Base-by-base conservation (phyloP, 2,329 filamentous ascomycete genomes). In the Colletotrichum siamense region DNA sequence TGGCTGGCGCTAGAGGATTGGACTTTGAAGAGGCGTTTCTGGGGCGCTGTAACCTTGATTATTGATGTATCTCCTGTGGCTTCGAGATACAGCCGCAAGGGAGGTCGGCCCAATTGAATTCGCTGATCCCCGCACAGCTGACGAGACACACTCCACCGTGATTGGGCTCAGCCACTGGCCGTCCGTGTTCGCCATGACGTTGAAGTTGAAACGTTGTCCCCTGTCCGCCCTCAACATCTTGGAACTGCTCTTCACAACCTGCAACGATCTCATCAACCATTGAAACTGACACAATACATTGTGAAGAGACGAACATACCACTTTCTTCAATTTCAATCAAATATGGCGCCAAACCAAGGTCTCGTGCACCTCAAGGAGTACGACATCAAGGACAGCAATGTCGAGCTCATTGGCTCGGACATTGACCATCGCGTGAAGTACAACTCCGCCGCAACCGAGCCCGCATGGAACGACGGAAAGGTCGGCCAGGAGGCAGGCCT, bases 351-450 rank as follows among this genome's bases (percentile, higher is more conserved):
- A 7, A 86, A 91, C 80, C 84, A 91, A 81, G 92, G 92, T 59
- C 86, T 94, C 55, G 89, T 93, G 10, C 92, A 94, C 80, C 86
- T 84, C 30, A 91, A 91, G 80, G 88, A 93, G 81, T 93, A 94
- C 81, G 91, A 94, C 82, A 90, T 94, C 85, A 90, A 92, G 79
- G 91, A 94, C 82, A 92, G 90, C 85, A 94, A 94, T 80, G 91
- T 94, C 72, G 91, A 92, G 83, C 87, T 94, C 71, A 91, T 94
- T 74, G 91, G 91, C 73, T 89, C 88, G 70, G 88, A 91, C 77
- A 88, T 94, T 77, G 93, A 94, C 84, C 92, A 94, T 84, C 88
- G 89, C 76, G 90, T 94, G 80, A 94, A 94, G 81, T 90, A 93
- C 87, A 90, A 91, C 75, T 94, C 92, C 13, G 92, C 93, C 5